Evolutionary conservation across 371 early-diverging fungal genomes (phyloP).

Genomic region (Choanephora cucurbitarum): DNA sequence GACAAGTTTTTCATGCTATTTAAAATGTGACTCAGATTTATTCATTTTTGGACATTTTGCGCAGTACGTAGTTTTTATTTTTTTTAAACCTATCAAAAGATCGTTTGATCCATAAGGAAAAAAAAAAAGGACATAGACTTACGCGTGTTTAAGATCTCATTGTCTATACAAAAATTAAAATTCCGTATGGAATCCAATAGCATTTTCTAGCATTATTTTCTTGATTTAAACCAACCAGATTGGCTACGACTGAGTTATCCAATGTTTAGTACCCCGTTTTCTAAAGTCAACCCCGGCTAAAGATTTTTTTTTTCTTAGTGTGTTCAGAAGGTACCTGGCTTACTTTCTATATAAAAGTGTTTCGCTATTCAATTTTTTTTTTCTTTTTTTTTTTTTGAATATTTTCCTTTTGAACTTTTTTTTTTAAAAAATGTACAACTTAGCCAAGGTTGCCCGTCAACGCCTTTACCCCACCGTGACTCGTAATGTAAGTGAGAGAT

Average conservation of each 20-base stretch:
- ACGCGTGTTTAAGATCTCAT: too few species aligned
- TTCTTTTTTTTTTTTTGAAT: slow-evolving; percentile 14
- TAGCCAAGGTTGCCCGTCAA: slow-evolving; percentile 38
- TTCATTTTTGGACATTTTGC: too few species aligned
- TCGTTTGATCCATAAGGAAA: too few species aligned
- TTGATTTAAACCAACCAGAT: background rate
- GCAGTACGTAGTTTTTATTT: too few species aligned
- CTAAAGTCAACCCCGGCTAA: slow-evolving; percentile 28
- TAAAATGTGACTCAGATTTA: too few species aligned
- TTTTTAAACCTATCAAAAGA: too few species aligned
- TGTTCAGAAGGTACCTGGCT: slow-evolving; percentile 36
- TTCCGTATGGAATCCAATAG: background rate
- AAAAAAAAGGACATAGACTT: too few species aligned
- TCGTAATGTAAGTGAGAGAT: slow-evolving; percentile 28
- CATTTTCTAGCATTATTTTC: slow-evolving; percentile 4
- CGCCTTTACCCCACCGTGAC: slow-evolving; percentile 36
- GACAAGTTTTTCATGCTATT: too few species aligned
- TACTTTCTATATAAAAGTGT: slow-evolving; percentile 17
- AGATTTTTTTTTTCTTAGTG: slow-evolving; percentile 20
- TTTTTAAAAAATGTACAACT: slow-evolving; percentile 49
- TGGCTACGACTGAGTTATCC: background rate
- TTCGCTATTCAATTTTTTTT: slow-evolving; percentile 3
- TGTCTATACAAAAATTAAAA: background rate
- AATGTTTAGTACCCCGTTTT: slow-evolving; percentile 5
- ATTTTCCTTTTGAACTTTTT: slow-evolving; percentile 1